These are phyloP conservation scores for Tetrapisispora fleetii DNA, from an alignment of 805 yeast genomes.

Conservation along the genomic window DNA sequence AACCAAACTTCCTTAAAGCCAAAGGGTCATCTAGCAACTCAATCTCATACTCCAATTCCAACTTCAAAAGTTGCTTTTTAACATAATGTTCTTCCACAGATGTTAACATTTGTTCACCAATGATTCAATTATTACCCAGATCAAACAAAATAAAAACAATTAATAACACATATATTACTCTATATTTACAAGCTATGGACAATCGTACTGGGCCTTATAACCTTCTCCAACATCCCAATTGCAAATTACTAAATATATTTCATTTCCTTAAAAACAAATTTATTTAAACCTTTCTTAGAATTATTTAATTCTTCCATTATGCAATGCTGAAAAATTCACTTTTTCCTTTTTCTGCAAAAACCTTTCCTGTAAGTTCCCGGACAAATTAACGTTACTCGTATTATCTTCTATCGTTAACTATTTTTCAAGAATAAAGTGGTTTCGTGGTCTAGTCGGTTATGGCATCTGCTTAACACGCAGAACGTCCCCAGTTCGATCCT, in stretches of 20 bases:
- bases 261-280: neutral
- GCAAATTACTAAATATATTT: neutral
- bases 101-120: neutral
- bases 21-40: constrained; percentile 45
- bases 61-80: constrained; percentile 66
- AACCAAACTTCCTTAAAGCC: constrained; percentile 62
- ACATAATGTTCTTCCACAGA: constrained; percentile 78
- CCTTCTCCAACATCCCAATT: too few relatives aligned
- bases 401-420: too few relatives aligned
- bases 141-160: neutral
- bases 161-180: too few relatives aligned
- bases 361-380: too few relatives aligned
- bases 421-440: constrained; percentile 35
- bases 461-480: constrained; percentile 99
- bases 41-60: constrained; percentile 55
- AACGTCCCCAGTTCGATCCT: constrained; percentile 99
- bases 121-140: neutral
- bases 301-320: neutral
- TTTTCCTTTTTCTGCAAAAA: neutral
- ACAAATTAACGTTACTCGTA: too few relatives aligned
- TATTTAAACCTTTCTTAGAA: neutral
- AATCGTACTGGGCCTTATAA: too few relatives aligned
- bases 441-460: constrained; percentile 99
- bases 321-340: neutral
- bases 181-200: too few relatives aligned